Evolutionary conservation across 2,329 filamentous ascomycete species (phyloP), one percentile per base, ranked within the genome.

Genomic region (Sporothrix pseudoabietina): DNA sequence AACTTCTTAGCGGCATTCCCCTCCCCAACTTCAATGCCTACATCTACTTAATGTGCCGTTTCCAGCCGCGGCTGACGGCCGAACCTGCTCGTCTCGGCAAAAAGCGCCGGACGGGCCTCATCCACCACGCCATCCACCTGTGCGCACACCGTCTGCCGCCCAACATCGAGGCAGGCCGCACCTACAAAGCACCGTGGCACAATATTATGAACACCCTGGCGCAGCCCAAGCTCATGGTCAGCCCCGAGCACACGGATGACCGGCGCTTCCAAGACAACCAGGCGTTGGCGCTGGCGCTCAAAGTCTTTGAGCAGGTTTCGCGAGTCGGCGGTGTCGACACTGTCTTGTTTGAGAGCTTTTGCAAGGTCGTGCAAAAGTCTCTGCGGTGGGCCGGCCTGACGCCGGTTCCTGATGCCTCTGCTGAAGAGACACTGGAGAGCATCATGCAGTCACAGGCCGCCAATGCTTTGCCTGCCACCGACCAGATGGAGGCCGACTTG

Each of bases 31-130:
- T 90, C 73, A 80, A 81, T 7, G 85, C 87, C 3, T 89, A 87
- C 77, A 82, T 91, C 30, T 72, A 77, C 26, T 79, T 87, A n/a
- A 80, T 88, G n/a, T 85, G 84, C 75, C 80, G 82, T 35, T 81
- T 83, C 61, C 80, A 83, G 57, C 80, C 81, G 44, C 77, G 71
- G 75, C 76, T 52, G 73, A 74, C 66, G 71, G 68, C 35, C n/a
- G 61, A 57, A 74, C 79, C 47, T 70, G 76, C 61, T 35, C 80
- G 72, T n/a, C 65, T 7, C 6, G 71, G 14, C 47, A 78, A 47
- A 76, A 78, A 44, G 47, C 73, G 54, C 35, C 74, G 74, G 69
- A 75, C 59, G 14, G 74, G 55, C 19, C 74, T 75, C 22, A 78
- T 82, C 59, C 79, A 77, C 22, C 80, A 82, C 57, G 83, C 83